These are phyloP conservation scores for Cyberlindnera maclurae DNA, from an alignment of 805 yeast genomes.

Conservation along the genomic window DNA sequence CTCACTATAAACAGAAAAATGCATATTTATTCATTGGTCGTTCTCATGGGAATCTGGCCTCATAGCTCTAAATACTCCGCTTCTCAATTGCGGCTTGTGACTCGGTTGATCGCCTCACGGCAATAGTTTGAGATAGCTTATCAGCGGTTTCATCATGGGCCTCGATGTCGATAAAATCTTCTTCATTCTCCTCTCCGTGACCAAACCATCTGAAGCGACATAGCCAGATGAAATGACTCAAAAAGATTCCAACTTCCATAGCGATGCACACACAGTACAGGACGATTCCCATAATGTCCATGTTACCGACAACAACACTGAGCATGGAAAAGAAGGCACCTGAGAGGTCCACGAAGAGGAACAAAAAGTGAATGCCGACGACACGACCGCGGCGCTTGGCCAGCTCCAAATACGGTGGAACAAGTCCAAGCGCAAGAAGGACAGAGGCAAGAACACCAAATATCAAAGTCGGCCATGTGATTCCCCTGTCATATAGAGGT, in stretches of 20 bases:
- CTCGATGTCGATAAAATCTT: conserved; percentile 7
- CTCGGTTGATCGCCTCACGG: not conserved
- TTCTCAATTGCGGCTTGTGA: not conserved
- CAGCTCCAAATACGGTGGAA: conserved; percentile 88
- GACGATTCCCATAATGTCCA: conserved; percentile 66
- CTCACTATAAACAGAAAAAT: not conserved
- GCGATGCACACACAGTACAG: conserved; percentile 59
- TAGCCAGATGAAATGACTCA: conserved; percentile 58
- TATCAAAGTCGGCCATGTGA: conserved; percentile 70
- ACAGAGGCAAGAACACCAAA: conserved; percentile 80
- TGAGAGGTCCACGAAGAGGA: conserved; percentile 62
- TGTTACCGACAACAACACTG: conserved; percentile 47
- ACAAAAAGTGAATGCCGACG: conserved; percentile 81
- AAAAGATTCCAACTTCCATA: conserved; percentile 64
- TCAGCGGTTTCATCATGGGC: not conserved
- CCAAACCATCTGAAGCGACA: conserved; percentile 29
- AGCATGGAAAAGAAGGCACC: conserved; percentile 81
- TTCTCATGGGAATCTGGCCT: not conserved
- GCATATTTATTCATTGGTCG: not conserved
- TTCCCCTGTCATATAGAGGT: conserved; percentile 44
- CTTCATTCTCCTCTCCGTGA: conserved; percentile 9
- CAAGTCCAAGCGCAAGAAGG: conserved; percentile 64
- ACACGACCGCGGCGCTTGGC: conserved; percentile 77
- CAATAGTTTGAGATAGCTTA: not conserved
- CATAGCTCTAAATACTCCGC: not conserved